Conservation (phyloP, 176 grass and related monocot species). For the Oryza rufipogon region DNA sequence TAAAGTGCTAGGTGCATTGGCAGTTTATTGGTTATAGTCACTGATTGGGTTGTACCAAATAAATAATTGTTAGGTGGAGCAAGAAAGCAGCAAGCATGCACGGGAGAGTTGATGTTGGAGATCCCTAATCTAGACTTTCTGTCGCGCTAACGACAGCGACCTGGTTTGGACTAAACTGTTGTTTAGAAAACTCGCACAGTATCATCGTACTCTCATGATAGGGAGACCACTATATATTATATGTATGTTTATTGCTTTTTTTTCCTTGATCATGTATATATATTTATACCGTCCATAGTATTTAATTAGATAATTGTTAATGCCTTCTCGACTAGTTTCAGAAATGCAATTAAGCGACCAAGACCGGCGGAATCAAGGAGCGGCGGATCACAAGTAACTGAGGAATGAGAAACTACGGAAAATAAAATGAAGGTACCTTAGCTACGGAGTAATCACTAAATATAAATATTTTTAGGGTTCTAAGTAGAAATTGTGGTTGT, state of each 20-base stretch:
- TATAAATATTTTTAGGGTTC: too few relatives aligned
- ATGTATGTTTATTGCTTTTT: background rate
- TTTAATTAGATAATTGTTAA: background rate
- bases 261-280: background rate
- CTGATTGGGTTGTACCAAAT: background rate
- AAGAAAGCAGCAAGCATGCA: background rate
- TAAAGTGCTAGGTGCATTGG: background rate
- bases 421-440: too few relatives aligned
- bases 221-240: too few relatives aligned
- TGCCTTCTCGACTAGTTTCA: too few relatives aligned
- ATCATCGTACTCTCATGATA: background rate
- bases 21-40: background rate
- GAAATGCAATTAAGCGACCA: too few relatives aligned
- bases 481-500: too few relatives aligned
- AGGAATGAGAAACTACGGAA: too few relatives aligned
- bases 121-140: slow-evolving; percentile 18
- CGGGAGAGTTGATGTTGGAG: background rate
- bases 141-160: background rate
- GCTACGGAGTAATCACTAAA: too few relatives aligned
- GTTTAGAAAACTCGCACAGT: background rate
- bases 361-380: too few relatives aligned
- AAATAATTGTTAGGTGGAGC: background rate
- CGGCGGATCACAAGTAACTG: too few relatives aligned
- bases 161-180: background rate
- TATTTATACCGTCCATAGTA: background rate